phyloP scores from a whole-genome alignment of 176 grass and related monocot species.

The Rhynchospora tenuis region DNA sequence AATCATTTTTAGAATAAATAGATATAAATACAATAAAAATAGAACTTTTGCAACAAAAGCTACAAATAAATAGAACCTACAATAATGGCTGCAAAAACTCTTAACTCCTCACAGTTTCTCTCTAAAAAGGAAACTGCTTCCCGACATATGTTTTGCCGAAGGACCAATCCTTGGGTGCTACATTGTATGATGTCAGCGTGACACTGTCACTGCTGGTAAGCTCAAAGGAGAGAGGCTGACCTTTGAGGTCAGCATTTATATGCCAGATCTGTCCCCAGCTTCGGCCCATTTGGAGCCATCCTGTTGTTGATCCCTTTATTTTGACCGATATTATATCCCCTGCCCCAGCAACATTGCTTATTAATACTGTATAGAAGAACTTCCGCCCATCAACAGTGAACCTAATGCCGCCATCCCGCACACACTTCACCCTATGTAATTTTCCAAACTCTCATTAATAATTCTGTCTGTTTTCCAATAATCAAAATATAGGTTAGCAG shows the following conservation, averaged over 20 bases:
- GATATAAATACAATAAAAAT: conserved; percentile 8
- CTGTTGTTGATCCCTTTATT: conserved; percentile 68
- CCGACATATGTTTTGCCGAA: conserved; percentile 75
- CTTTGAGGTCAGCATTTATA: conserved; percentile 64
- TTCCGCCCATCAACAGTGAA: conserved; percentile 55
- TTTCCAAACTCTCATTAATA: not conserved
- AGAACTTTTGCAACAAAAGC: not conserved
- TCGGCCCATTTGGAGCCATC: conserved; percentile 88
- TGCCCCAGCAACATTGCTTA: conserved; percentile 87
- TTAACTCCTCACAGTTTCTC: not conserved
- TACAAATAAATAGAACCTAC: not conserved
- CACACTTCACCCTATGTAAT: conserved; percentile 74
- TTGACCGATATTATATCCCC: conserved; percentile 81
- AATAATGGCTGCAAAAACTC: not conserved
- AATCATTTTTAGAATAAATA: not conserved
- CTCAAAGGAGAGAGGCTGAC: conserved; percentile 87
- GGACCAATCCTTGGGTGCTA: conserved; percentile 72
- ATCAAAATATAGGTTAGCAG: not conserved
- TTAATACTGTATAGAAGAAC: conserved; percentile 71
- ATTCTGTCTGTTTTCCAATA: not conserved
- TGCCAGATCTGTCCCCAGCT: conserved; percentile 98
- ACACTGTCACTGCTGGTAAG: conserved; percentile 68
- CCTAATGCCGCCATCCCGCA: conserved; percentile 67
- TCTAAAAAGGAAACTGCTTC: conserved; percentile 91
- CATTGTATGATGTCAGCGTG: conserved; percentile 59